Evolutionary conservation across 768 basidiomycete species (phyloP), one percentile per base, ranked within the genome.

Genomic region (Holtermanniella nyarrowii): DNA sequence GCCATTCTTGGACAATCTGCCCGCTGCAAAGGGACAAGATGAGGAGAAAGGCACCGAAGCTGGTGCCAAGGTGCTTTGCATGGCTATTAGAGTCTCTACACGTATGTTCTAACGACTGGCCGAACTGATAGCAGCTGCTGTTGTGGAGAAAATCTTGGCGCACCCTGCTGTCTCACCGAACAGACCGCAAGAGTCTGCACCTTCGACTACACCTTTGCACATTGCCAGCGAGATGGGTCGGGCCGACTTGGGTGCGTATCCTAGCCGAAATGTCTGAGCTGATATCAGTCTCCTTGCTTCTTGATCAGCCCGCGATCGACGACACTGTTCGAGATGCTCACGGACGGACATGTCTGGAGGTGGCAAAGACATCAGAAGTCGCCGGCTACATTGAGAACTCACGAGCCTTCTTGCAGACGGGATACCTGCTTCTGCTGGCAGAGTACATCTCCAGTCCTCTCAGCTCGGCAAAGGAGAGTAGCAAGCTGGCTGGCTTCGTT

Each of bases 251-350:
- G 62, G 61, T 62, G 56, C 55, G 10, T 21, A 5, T 4, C 44
- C 59, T 53, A 46, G 31, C 40, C 60, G 23, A 55, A 55, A 40
- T 41, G 85, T 83, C 2, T 75, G 87, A 22, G 70, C 77, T 3
- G 86, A 88, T 50, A 76, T 86, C 26, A 69, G 82, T 93, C 10
- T 76, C 77, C 43, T 68, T 90, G 11, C 74, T 96, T 2, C 76
- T 96, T 1, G 83, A 84, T 48, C 85, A 91, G 58, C 82, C 85
- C 0, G 77, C 72, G 1, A 81, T 90, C 40, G 83, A 96, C 62
- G 91, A 95, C 58, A 83, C 81, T 1, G 62, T 82, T 11, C 71
- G 80, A 3, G 86, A 95, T 62, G 68, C 58, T 3, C 76, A 82
- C 10, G 85, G 87, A 1, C 76, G 76, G 57, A 82, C 82, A 0